These are phyloP conservation scores for Phoenix roebelenii DNA, from an alignment of 176 grass and related monocot species.

Conservation along the genomic window DNA sequence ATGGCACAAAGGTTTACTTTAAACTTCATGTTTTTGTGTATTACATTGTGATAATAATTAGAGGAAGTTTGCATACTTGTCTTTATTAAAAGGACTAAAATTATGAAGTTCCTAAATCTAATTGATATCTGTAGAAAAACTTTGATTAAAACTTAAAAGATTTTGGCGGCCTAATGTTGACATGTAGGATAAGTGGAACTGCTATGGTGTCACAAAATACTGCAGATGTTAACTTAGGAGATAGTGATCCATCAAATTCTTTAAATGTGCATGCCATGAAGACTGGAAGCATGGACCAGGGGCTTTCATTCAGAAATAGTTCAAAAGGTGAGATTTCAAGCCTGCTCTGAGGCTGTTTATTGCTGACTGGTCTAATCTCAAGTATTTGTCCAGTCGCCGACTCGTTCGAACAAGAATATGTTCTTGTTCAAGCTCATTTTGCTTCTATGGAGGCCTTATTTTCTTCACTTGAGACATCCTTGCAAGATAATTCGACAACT, in stretches of 20 bases:
- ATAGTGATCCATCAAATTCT: constrained; percentile 15
- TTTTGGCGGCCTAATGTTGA: neutral
- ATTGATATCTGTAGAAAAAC: too few species aligned
- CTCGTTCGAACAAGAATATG: constrained; percentile 58
- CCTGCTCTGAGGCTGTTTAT: too few species aligned
- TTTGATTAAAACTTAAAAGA: neutral
- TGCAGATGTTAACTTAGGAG: neutral
- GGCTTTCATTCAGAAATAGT: constrained; percentile 5
- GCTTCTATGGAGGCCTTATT: constrained; percentile 28
- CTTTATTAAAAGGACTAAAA: too few species aligned
- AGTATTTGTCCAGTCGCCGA: constrained; percentile 33
- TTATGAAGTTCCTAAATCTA: too few species aligned
- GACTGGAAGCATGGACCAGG: constrained; percentile 21
- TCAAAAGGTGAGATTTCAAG: constrained; percentile 22
- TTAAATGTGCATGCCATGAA: constrained; percentile 17
- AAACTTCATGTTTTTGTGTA: constrained; percentile 17
- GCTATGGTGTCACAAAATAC: constrained; percentile 10
- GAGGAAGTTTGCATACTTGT: neutral
- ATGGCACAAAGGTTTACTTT: constrained; percentile 30
- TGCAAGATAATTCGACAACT: constrained; percentile 27
- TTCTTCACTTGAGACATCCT: constrained; percentile 36
- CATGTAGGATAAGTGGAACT: constrained; percentile 3
- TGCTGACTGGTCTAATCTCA: too few species aligned
- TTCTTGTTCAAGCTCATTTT: constrained; percentile 43
- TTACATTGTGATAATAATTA: too few species aligned